Evolutionary conservation across 768 basidiomycete genomes (phyloP).

Genomic region (Trametes coccinea): DNA sequence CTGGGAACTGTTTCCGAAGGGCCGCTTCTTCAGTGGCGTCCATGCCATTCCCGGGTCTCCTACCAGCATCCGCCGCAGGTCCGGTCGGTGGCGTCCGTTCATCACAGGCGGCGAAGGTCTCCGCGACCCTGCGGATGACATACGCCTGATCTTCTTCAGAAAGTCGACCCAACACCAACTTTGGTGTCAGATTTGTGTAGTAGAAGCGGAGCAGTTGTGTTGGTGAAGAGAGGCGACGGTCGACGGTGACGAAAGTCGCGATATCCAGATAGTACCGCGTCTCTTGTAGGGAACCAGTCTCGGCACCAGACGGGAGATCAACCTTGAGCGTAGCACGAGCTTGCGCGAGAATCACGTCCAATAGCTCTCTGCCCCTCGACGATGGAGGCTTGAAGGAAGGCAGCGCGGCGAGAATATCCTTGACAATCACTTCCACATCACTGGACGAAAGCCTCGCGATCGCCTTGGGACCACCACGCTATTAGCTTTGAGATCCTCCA

Average conservation of each 20-base stretch:
- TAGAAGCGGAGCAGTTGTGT: constrained; percentile 56
- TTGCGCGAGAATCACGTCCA: constrained; percentile 41
- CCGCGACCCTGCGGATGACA: constrained; percentile 49
- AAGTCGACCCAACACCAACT: constrained; percentile 49
- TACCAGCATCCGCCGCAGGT: constrained; percentile 9
- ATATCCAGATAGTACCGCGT: constrained; percentile 49
- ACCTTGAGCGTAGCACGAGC: constrained; percentile 36
- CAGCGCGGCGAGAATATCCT: constrained; percentile 53
- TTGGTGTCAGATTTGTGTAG: constrained; percentile 42
- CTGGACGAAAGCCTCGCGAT: constrained; percentile 43
- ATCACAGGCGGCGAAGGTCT: constrained; percentile 43
- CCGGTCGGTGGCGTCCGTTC: constrained; percentile 14
- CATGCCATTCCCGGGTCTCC: constrained; percentile 13
- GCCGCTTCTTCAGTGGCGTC: constrained; percentile 29
- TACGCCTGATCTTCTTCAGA: constrained; percentile 43
- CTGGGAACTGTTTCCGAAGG: constrained; percentile 49
- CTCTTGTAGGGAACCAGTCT: constrained; percentile 36
- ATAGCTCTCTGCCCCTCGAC: constrained; percentile 40
- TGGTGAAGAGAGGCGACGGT: constrained; percentile 44
- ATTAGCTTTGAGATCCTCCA: neutral
- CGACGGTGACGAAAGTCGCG: constrained; percentile 43
- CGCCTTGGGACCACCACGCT: constrained; percentile 38
- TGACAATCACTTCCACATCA: constrained; percentile 50
- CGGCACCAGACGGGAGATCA: constrained; percentile 30
- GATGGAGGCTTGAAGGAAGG: constrained; percentile 43